Evolutionary conservation across 2,329 filamentous ascomycete species (phyloP), one percentile per base, ranked within the genome.

Genomic region (Fusarium dimerum): DNA sequence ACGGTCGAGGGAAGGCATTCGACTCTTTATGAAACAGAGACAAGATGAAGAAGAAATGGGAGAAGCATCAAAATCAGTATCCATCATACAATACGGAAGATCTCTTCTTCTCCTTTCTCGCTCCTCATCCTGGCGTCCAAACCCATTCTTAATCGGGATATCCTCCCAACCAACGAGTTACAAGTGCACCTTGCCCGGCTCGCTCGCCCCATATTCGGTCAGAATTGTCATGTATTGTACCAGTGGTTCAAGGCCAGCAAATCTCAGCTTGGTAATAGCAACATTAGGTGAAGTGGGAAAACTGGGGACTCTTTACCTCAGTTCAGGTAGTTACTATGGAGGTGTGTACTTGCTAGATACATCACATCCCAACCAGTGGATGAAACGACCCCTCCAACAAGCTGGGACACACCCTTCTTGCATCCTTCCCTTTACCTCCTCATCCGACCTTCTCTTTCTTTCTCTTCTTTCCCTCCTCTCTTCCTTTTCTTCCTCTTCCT

Each of bases 311-410:
- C 7, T 26, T 36, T 36, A 36, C 32, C 32, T 36, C 13, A 36
- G 32, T 32, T n/a, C n/a, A n/a, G n/a, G n/a, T 26, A 26, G 20
- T 4, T 26, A 26, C 20, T 26, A 26, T 26, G 20, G 7, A 26
- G 20, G 20, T 26, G 20, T 26, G 20, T 26, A 36, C 32, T 36
- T 36, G 51, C 61, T 64, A 59, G 56, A 54, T 66, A 62, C 66
- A 67, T 26, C 20, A 26, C 20, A 26, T 26, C 20, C 20, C 20
- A 26, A 26, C 20, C 20, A 26, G 20, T 68, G 65, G 32, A 36
- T 36, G 32, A 66, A 66, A 68, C 63, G 66, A 68, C 68, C 68
- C 68, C 68, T 69, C 68, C 62, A 64, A 47, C 54, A 40, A 54
- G 20, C 59, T 47, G 51, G 56, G 52, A 59, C 57, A 57, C 42